phyloP scores from a whole-genome alignment of 2,329 filamentous ascomycete species.

The Botrytis porri region DNA sequence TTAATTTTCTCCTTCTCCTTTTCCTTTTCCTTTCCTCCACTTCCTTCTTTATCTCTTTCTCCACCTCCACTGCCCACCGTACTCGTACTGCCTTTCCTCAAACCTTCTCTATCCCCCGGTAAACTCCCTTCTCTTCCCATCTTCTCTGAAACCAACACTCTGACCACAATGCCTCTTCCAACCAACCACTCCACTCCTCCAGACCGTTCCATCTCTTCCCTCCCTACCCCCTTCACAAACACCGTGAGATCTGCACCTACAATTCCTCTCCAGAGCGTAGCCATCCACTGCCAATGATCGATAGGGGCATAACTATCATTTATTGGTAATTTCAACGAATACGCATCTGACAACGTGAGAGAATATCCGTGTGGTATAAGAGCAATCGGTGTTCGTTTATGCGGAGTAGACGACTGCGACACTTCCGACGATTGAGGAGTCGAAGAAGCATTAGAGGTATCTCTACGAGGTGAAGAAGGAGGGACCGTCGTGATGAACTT shows the following conservation, averaged over 20 bases:
- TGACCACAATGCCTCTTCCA: slow-evolving; percentile 54
- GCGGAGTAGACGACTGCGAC: slow-evolving; percentile 25
- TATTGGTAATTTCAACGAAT: slow-evolving; percentile 71
- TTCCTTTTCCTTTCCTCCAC: background rate
- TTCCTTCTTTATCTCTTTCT: background rate
- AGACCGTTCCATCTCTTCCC: slow-evolving; percentile 41
- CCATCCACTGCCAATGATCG: slow-evolving; percentile 99
- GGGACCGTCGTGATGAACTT: slow-evolving; percentile 48
- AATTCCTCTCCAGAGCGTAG: slow-evolving; percentile 85
- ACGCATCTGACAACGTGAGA: slow-evolving; percentile 72
- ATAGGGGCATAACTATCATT: slow-evolving; percentile 72
- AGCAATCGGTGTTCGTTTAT: slow-evolving; percentile 60
- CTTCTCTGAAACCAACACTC: slow-evolving; percentile 41
- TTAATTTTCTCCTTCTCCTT: slow-evolving; percentile 9
- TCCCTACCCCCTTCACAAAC: slow-evolving; percentile 50
- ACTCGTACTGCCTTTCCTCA: slow-evolving; percentile 40
- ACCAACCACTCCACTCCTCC: slow-evolving; percentile 56
- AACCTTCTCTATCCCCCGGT: slow-evolving; percentile 78
- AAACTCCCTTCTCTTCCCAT: slow-evolving; percentile 61
- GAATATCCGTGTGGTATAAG: slow-evolving; percentile 77
- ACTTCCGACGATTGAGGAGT: background rate
- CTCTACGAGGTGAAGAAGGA: slow-evolving; percentile 7
- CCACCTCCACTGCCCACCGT: slow-evolving; percentile 17
- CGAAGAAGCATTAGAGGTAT: background rate
- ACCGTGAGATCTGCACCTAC: slow-evolving; percentile 78